Conservation (phyloP, 345 rosid species). For the Hibiscus syriacus region DNA sequence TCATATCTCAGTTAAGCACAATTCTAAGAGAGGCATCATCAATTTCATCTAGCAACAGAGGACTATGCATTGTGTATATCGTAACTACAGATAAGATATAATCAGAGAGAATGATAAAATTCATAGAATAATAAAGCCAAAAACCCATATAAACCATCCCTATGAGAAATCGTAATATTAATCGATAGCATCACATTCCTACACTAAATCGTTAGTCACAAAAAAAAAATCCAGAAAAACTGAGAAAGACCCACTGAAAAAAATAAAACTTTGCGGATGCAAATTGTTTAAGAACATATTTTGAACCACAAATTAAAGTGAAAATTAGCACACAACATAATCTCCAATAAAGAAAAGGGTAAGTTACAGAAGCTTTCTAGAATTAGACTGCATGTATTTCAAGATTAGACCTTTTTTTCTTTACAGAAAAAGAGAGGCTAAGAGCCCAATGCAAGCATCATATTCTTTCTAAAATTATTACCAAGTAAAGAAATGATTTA, state of each 20-base stretch:
- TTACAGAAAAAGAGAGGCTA: constrained; percentile 5
- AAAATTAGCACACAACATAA: neutral
- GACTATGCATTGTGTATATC: neutral
- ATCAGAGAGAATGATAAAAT: neutral
- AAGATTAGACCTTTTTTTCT: neutral
- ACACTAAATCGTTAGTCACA: neutral
- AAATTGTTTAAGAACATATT: neutral
- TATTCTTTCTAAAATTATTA: neutral
- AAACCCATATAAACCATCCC: neutral
- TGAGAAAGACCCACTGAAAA: neutral
- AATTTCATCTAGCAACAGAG: neutral
- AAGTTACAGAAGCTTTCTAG: constrained; percentile 7
- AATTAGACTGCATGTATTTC: constrained; percentile 10
- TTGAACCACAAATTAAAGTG: neutral
- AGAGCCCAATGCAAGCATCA: constrained; percentile 7
- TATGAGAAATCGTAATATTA: neutral
- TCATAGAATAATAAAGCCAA: neutral
- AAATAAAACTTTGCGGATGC: neutral
- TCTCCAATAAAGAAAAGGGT: neutral
- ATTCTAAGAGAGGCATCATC: neutral
- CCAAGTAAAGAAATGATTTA: neutral
- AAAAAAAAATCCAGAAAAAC: constrained; percentile 1
- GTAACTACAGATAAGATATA: neutral
- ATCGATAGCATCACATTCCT: neutral
- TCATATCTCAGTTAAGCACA: neutral